These are phyloP conservation scores for Cercophora scortea DNA, from an alignment of 495 filamentous ascomycete genomes.

Conservation along the genomic window DNA sequence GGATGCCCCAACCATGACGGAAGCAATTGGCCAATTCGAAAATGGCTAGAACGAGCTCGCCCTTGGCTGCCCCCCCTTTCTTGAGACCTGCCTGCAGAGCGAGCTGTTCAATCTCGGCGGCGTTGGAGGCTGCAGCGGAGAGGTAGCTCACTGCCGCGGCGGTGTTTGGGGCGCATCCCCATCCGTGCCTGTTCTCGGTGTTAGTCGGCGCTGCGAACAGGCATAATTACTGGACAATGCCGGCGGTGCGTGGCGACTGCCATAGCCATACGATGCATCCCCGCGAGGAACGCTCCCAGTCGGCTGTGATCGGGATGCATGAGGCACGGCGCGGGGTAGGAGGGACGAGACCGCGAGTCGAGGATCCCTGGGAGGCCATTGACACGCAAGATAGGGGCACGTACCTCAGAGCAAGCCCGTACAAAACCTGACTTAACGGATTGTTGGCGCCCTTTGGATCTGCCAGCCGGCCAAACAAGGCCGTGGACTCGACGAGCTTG, in stretches of 20 bases:
- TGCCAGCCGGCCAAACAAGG: conserved; percentile 80
- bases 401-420: conserved; percentile 86
- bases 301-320: conserved; percentile 2
- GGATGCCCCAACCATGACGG: conserved; percentile 90
- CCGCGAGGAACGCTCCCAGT: neutral
- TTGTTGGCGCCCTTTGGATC: conserved; percentile 82
- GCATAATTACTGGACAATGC: conserved; percentile 7
- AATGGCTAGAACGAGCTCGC: conserved; percentile 94
- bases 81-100: conserved; percentile 80
- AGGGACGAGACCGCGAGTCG: too few species aligned
- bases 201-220: conserved; percentile 5
- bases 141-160: conserved; percentile 72
- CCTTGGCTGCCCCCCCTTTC: conserved; percentile 91
- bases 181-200: conserved; percentile 64
- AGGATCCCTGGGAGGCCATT: too few species aligned
- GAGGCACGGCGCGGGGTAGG: neutral
- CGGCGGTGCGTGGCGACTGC: conserved; percentile 6
- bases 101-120: conserved; percentile 73
- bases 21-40: conserved; percentile 95
- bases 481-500: conserved; percentile 65
- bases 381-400: conserved; percentile 15
- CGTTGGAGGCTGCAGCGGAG: conserved; percentile 82
- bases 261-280: conserved; percentile 10
- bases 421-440: conserved; percentile 90
- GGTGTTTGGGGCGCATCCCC: conserved; percentile 73